Evolutionary conservation across 2,329 filamentous ascomycete species (phyloP).

Genomic region (Colletotrichum cuscutae): DNA sequence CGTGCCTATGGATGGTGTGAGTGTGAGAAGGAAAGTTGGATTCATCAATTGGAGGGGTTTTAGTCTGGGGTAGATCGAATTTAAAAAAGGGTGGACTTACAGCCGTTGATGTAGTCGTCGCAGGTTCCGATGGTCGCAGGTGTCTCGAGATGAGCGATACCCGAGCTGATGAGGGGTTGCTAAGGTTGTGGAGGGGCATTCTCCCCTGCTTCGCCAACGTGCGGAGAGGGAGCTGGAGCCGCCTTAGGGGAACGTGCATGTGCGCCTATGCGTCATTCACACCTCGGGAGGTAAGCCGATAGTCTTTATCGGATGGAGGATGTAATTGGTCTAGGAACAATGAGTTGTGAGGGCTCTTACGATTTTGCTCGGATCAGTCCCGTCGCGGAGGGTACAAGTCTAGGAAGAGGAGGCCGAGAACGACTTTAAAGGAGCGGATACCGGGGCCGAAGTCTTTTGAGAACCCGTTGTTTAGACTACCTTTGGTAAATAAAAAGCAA

Average conservation of each 20-base stretch:
- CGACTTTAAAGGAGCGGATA: slow-evolving; percentile 14
- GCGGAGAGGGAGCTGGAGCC: slow-evolving; percentile 37
- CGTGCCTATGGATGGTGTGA: slow-evolving; percentile 9
- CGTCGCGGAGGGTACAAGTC: neutral
- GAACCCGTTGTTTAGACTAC: neutral
- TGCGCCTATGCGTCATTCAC: slow-evolving; percentile 31
- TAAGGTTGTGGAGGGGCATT: slow-evolving; percentile 38
- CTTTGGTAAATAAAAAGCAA: slow-evolving; percentile 13
- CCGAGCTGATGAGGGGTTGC: slow-evolving; percentile 37
- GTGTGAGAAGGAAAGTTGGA: slow-evolving; percentile 19
- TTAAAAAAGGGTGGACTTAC: slow-evolving; percentile 5
- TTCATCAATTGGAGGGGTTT: neutral
- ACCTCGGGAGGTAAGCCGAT: slow-evolving; percentile 34
- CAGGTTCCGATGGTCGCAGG: slow-evolving; percentile 25
- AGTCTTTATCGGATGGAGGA: slow-evolving; percentile 21
- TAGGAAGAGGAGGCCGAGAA: slow-evolving; percentile 12
- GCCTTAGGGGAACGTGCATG: slow-evolving; percentile 35
- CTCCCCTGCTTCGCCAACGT: slow-evolving; percentile 34
- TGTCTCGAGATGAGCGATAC: slow-evolving; percentile 37
- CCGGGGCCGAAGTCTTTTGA: slow-evolving; percentile 12
- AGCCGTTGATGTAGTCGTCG: slow-evolving; percentile 28
- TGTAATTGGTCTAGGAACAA: slow-evolving; percentile 15
- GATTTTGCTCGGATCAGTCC: slow-evolving; percentile 25
- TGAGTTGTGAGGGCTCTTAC: slow-evolving; percentile 25
- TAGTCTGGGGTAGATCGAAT: neutral